Percentiles rank a stretch among this genome's conserved stretches.
These are phyloP conservation scores for Chondrus crispus DNA, from an alignment of 23 red algal genomes.

Conservation along the genomic window DNA sequence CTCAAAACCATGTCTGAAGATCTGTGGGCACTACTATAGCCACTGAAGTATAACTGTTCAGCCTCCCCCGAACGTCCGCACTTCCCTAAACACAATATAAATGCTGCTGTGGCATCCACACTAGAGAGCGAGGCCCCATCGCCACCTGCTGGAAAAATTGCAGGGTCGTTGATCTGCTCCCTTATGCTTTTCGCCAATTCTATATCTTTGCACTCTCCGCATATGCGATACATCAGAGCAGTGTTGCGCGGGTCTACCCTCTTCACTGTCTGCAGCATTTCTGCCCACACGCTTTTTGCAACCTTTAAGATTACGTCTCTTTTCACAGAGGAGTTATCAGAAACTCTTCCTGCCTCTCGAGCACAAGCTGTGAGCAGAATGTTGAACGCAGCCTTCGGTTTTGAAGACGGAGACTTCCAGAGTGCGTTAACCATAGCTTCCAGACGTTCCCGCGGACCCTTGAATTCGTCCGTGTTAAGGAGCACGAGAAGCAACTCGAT, in stretches of 20 bases:
- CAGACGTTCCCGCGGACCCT: conserved; percentile 17
- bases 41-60: conserved; percentile 32
- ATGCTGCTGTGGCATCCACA: conserved; percentile 36
- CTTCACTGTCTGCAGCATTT: not conserved
- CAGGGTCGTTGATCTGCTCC: not conserved
- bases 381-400: conserved; percentile 6
- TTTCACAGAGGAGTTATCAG: conserved; percentile 9
- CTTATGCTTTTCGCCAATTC: conserved; percentile 4
- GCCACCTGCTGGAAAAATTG: not conserved
- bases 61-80: conserved; percentile 33
- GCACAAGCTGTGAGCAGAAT: conserved; percentile 36
- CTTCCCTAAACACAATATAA: conserved; percentile 46
- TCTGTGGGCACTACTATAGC: not conserved
- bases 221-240: conserved; percentile 52
- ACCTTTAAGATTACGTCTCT: not conserved
- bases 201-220: conserved; percentile 21
- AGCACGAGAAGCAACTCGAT: conserved; percentile 33
- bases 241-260: not conserved
- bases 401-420: not conserved
- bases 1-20: conserved; percentile 10
- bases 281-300: conserved; percentile 26
- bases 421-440: conserved; percentile 26
- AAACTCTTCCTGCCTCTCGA: conserved; percentile 4
- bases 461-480: not conserved
- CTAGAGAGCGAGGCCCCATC: not conserved